Conservation (phyloP, 176 grass and related monocot genomes). For the Carex parvula region DNA sequence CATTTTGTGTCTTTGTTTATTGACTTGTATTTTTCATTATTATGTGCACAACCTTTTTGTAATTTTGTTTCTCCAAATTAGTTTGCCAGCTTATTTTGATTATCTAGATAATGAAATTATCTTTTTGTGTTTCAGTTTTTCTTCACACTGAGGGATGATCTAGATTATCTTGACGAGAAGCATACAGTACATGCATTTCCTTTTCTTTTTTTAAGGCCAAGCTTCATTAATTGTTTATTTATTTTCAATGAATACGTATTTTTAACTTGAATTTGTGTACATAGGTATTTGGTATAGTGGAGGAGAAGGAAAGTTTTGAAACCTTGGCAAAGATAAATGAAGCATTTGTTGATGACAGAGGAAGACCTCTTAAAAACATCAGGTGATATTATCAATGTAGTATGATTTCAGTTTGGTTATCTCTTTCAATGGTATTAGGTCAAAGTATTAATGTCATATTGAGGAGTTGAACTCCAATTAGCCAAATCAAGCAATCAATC, state of each 20-base stretch:
- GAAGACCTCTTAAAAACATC: slow-evolving; percentile 93
- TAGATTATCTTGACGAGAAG: slow-evolving; percentile 97
- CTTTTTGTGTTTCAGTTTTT: slow-evolving; percentile 58
- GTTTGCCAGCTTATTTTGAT: not conserved
- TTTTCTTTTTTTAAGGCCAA: not conserved
- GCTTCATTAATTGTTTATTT: not conserved
- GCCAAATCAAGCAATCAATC: not conserved
- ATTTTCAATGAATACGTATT: not conserved
- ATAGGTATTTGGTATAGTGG: slow-evolving; percentile 83
- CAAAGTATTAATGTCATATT: not conserved
- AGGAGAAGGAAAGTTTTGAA: slow-evolving; percentile 74
- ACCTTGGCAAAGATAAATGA: slow-evolving; percentile 94
- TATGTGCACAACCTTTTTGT: not conserved
- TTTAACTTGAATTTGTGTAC: slow-evolving; percentile 12
- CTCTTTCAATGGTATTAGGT: not conserved
- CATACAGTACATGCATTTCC: slow-evolving; percentile 55
- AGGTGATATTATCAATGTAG: slow-evolving; percentile 40
- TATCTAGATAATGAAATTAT: not conserved
- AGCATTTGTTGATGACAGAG: slow-evolving; percentile 78
- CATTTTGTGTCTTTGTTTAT: not conserved
- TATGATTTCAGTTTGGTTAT: not conserved
- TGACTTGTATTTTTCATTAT: not conserved
- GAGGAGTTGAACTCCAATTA: not conserved
- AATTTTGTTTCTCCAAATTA: not conserved
- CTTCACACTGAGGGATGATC: slow-evolving; percentile 74